Evolutionary conservation across 495 filamentous ascomycete genomes (phyloP).

Genomic region (Xylaria flabelliformis): DNA sequence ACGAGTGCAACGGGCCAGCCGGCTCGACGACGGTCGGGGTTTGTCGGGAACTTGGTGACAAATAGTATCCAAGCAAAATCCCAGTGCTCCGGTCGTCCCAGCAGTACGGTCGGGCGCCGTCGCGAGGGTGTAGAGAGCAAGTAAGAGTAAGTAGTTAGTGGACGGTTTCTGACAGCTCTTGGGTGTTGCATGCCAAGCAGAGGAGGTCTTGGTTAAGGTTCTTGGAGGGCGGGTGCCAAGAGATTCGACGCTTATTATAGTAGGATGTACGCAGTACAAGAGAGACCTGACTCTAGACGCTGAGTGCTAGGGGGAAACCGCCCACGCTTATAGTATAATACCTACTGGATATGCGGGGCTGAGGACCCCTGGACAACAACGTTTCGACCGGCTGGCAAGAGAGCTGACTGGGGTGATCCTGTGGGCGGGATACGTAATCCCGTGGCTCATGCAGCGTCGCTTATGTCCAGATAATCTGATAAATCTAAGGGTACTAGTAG

Average conservation of each 20-base stretch:
- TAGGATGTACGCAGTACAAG: constrained; percentile 9
- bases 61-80: constrained; percentile 15
- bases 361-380: constrained; percentile 10
- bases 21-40: constrained; percentile 6
- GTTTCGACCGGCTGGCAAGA: constrained; percentile 9
- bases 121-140: constrained; percentile 24
- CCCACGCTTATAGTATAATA: neutral
- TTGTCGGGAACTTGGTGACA: constrained; percentile 4
- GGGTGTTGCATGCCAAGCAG: constrained; percentile 47
- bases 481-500: neutral
- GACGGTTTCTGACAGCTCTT: constrained; percentile 37
- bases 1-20: constrained; percentile 22
- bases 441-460: neutral
- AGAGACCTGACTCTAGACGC: constrained; percentile 6
- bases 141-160: constrained; percentile 2
- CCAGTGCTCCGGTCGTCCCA: constrained; percentile 28
- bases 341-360: constrained; percentile 13
- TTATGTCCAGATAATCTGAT: neutral
- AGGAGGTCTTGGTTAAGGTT: constrained; percentile 43
- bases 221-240: constrained; percentile 43
- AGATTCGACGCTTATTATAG: constrained; percentile 37
- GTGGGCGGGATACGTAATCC: neutral
- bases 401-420: neutral
- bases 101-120: constrained; percentile 32
- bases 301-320: neutral